These are phyloP conservation scores for Calonectria pseudoturangicola DNA, from an alignment of 2,329 filamentous ascomycete species.

Conservation along the genomic window DNA sequence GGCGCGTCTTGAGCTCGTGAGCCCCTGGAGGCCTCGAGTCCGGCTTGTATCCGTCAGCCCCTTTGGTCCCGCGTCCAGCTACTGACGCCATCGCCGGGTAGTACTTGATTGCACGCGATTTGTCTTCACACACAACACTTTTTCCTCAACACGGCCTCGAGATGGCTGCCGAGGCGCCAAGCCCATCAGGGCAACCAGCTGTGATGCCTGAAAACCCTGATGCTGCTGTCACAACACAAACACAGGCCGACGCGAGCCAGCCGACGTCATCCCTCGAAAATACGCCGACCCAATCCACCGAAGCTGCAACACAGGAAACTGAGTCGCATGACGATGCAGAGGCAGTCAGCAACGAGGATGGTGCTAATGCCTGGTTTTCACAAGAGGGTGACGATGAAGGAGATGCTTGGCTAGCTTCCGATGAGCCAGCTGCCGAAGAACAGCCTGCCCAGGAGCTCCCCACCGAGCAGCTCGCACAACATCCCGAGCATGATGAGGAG, in stretches of 20 bases:
- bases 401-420: constrained; percentile 53
- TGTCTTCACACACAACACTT: constrained; percentile 44
- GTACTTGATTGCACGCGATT: constrained; percentile 46
- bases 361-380: constrained; percentile 47
- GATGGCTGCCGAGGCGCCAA: constrained; percentile 62
- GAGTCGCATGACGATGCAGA: constrained; percentile 41
- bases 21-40: constrained; percentile 49
- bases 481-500: constrained; percentile 39
- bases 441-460: constrained; percentile 38
- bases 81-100: constrained; percentile 53
- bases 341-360: constrained; percentile 25
- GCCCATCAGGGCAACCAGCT: constrained; percentile 64
- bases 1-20: constrained; percentile 29
- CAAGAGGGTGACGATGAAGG: constrained; percentile 49
- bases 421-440: constrained; percentile 50
- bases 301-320: constrained; percentile 36
- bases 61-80: constrained; percentile 48
- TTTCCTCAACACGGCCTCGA: constrained; percentile 47
- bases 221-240: constrained; percentile 45
- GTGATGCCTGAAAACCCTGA: constrained; percentile 61
- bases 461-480: constrained; percentile 37
- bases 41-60: constrained; percentile 38
- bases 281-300: constrained; percentile 37
- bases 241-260: constrained; percentile 42
- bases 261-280: constrained; percentile 51